Conservation (phyloP, 805 yeast genomes). For the Candida verbasci region DNA sequence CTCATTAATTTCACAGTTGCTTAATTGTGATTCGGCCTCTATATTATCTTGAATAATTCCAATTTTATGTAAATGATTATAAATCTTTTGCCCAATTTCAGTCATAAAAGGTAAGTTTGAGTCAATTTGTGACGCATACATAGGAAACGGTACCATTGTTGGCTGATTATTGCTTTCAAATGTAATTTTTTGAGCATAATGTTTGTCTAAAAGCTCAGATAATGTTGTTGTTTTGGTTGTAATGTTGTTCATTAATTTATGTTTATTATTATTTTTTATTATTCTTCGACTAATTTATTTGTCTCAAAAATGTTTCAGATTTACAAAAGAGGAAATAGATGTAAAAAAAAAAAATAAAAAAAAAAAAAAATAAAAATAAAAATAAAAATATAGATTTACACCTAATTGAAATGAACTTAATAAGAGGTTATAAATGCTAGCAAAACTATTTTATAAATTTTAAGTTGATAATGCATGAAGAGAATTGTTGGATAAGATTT, state of each 20-base stretch:
- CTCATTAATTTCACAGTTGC: background rate
- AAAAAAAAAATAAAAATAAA: too few relatives aligned
- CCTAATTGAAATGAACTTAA: too few relatives aligned
- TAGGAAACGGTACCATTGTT: background rate
- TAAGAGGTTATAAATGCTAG: too few relatives aligned
- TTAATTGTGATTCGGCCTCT: background rate
- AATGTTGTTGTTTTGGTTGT: background rate
- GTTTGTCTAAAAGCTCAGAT: background rate
- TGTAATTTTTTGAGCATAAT: background rate
- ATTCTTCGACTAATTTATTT: background rate
- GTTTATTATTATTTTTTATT: background rate
- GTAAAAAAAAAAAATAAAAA: too few relatives aligned
- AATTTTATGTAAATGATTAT: slow-evolving; percentile 9
- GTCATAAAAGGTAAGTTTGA: background rate
- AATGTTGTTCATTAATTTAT: background rate
- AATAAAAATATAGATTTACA: too few relatives aligned
- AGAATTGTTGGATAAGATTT: too few relatives aligned
- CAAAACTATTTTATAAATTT: too few relatives aligned
- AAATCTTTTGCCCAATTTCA: slow-evolving; percentile 10
- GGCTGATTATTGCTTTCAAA: background rate
- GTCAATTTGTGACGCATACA: background rate
- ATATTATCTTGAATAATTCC: slow-evolving; percentile 8
- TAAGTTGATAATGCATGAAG: too few relatives aligned
- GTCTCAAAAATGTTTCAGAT: slow-evolving; percentile 1
- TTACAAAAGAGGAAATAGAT: background rate